These are phyloP conservation scores for Quercus phellos DNA, from an alignment of 331 rosid species.

Conservation along the genomic window DNA sequence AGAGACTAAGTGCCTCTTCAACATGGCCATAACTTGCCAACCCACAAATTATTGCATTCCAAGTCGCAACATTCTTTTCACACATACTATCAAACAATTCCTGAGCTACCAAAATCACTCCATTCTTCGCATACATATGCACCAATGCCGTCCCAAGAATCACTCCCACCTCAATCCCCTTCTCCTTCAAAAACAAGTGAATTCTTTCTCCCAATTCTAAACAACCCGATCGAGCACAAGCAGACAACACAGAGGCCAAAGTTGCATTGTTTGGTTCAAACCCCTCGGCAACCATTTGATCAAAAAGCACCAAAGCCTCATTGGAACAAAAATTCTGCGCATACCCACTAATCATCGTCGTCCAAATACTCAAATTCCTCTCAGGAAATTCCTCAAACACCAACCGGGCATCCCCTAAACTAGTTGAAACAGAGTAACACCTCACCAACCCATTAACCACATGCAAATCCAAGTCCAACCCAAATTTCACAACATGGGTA, in stretches of 20 bases:
- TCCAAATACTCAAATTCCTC: conserved; percentile 34
- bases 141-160: conserved; percentile 43
- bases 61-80: conserved; percentile 38
- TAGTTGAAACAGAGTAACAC: conserved; percentile 24
- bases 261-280: conserved; percentile 37
- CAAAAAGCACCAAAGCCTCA: conserved; percentile 40
- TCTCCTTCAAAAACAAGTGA: conserved; percentile 30
- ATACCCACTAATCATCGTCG: conserved; percentile 37
- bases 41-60: conserved; percentile 50
- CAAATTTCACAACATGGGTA: conserved; percentile 36
- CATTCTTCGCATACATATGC: conserved; percentile 45
- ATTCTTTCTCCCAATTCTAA: conserved; percentile 35
- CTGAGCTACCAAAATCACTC: conserved; percentile 21
- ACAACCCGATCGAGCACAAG: conserved; percentile 42
- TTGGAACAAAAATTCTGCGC: conserved; percentile 35
- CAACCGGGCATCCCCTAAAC: conserved; percentile 22
- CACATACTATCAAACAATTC: conserved; percentile 35
- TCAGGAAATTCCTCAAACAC: conserved; percentile 31
- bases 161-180: conserved; percentile 33
- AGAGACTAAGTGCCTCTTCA: conserved; percentile 33
- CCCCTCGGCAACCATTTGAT: conserved; percentile 31
- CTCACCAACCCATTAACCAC: conserved; percentile 39
- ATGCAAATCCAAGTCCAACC: conserved; percentile 25
- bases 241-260: conserved; percentile 41
- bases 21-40: conserved; percentile 35